Evolutionary conservation across 352 stramenopile species (phyloP).

Genomic region (Aphanomyces astaci): DNA sequence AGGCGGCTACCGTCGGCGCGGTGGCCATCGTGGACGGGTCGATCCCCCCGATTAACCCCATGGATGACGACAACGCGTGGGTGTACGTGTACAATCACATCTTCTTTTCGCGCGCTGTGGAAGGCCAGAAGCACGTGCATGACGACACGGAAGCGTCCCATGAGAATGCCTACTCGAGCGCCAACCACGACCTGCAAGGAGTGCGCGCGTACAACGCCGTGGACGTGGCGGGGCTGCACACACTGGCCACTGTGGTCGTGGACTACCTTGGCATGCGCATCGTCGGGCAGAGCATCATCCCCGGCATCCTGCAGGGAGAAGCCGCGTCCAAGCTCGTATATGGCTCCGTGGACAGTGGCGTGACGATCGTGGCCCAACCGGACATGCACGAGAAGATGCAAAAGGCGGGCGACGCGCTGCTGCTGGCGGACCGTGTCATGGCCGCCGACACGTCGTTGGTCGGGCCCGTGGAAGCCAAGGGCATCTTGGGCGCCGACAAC

Average conservation of each 20-base stretch:
- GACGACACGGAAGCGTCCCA: constrained; percentile 30
- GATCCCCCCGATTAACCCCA: constrained; percentile 94
- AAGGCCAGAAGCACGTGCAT: constrained; percentile 73
- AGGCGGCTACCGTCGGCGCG: constrained; percentile 80
- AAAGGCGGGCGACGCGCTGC: constrained; percentile 70
- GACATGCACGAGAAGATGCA: constrained; percentile 90
- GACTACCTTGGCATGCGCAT: constrained; percentile 92
- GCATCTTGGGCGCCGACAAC: constrained; percentile 90
- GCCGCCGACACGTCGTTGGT: constrained; percentile 70
- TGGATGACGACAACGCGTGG: constrained; percentile 87
- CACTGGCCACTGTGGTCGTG: constrained; percentile 90
- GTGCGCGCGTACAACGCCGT: constrained; percentile 88
- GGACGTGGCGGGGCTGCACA: constrained; percentile 88
- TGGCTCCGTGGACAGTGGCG: constrained; percentile 89
- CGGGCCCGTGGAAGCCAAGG: constrained; percentile 92
- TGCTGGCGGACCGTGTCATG: constrained; percentile 83
- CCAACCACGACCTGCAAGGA: constrained; percentile 85
- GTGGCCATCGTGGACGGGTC: constrained; percentile 92
- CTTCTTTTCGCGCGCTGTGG: constrained; percentile 92
- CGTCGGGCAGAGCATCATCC: constrained; percentile 94
- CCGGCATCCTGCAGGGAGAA: constrained; percentile 92
- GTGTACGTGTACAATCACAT: constrained; percentile 98
- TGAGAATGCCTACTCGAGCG: constrained; percentile 74
- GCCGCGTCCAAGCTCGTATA: constrained; percentile 93
- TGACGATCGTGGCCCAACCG: constrained; percentile 83